Conservation (phyloP, 768 basidiomycete genomes). For the Mycena sanguinolenta region DNA sequence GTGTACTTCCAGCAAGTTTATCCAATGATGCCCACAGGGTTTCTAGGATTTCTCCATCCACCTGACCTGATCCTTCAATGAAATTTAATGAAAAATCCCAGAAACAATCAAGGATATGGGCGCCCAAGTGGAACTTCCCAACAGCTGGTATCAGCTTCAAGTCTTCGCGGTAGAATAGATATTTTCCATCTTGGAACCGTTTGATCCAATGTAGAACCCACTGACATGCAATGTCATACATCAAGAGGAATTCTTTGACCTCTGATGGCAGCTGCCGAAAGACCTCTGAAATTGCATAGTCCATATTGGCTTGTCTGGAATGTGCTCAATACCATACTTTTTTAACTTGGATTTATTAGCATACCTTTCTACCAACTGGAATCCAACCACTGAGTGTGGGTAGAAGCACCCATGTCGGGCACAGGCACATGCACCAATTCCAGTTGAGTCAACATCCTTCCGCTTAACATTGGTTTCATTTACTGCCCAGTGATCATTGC, state of each 20-base stretch:
- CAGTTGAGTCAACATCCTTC: too few relatives aligned
- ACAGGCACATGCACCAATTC: conserved; percentile 48
- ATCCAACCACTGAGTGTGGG: conserved; percentile 46
- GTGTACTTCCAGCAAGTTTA: conserved; percentile 38
- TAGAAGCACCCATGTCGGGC: conserved; percentile 48
- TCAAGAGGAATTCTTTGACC: conserved; percentile 18
- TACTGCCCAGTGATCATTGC: conserved; percentile 38
- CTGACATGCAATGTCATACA: conserved; percentile 49
- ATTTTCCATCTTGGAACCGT: conserved; percentile 26
- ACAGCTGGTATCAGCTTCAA: conserved; percentile 15
- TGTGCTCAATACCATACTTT: too few relatives aligned
- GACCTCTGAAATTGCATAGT: conserved; percentile 43
- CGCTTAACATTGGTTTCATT: too few relatives aligned
- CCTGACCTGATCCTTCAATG: conserved; percentile 43
- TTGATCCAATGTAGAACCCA: conserved; percentile 39
- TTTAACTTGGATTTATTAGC: not conserved
- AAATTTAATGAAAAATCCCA: conserved; percentile 37
- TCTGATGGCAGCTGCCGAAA: conserved; percentile 26
- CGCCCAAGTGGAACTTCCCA: conserved; percentile 37
- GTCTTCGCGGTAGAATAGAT: conserved; percentile 1
- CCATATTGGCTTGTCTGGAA: conserved; percentile 47
- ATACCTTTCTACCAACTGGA: conserved; percentile 47
- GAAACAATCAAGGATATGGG: conserved; percentile 26
- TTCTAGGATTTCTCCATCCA: conserved; percentile 52
- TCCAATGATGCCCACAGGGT: conserved; percentile 49